Conservation (phyloP, 805 yeast genomes). For the Saccharomyces kudriavzevii region DNA sequence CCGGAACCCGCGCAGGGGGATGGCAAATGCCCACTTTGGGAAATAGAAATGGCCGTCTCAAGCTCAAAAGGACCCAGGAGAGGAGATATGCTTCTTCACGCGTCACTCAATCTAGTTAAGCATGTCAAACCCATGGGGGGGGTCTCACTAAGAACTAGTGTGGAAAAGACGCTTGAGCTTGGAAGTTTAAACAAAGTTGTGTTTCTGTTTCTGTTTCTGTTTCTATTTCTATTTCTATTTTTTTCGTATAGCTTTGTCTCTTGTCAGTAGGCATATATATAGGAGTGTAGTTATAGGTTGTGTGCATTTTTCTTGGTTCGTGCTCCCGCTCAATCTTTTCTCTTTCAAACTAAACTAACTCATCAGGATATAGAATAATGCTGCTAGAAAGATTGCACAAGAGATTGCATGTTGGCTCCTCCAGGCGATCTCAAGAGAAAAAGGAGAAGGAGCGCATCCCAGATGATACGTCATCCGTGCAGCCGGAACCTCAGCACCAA, state of each 20-base stretch:
- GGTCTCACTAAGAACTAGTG: neutral
- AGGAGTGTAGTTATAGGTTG: neutral
- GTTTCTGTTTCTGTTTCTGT: neutral
- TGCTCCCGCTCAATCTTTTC: neutral
- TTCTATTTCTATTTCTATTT: neutral
- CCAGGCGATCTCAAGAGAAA: neutral
- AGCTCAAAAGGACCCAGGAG: neutral
- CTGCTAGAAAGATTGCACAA: neutral
- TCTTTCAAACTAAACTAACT: neutral
- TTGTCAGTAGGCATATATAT: neutral
- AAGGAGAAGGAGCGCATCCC: neutral
- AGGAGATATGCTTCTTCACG: neutral
- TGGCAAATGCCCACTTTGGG: neutral
- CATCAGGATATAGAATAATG: neutral
- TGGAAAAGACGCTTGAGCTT: neutral
- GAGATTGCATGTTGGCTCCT: neutral
- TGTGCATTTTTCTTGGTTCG: neutral
- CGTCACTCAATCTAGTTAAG: neutral
- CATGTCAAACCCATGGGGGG: neutral
- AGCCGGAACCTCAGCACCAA: neutral
- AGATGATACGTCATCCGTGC: neutral
- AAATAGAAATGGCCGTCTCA: neutral
- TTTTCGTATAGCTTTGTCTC: neutral
- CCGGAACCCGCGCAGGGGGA: neutral
- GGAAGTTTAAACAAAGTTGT: neutral